Percentiles rank a stretch among this genome's conserved stretches.
phyloP scores from a whole-genome alignment of 2,329 filamentous ascomycete genomes.

The Verticillium zaregamsianum region DNA sequence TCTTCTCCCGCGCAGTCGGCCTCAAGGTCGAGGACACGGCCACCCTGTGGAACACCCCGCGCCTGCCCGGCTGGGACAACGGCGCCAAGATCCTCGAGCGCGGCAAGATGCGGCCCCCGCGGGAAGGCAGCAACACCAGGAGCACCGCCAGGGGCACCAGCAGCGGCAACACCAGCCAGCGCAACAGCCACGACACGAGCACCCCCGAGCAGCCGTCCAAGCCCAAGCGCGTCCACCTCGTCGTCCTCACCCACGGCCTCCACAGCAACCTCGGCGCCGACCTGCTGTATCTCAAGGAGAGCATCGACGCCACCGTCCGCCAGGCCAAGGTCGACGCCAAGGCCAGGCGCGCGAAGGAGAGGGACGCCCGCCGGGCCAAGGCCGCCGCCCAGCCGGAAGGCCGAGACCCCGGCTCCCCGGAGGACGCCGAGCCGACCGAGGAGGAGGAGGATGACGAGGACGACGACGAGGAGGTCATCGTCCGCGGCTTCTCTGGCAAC shows the following conservation, averaged over 20 bases:
- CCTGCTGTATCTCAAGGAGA: constrained; percentile 96
- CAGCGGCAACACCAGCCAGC: too few species aligned
- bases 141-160: constrained; percentile 4
- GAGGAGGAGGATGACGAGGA: constrained; percentile 37
- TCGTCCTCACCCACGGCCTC: constrained; percentile 87
- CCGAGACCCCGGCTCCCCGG: constrained; percentile 10
- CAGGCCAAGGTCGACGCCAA: constrained; percentile 69
- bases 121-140: constrained; percentile 25
- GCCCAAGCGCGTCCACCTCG: constrained; percentile 80
- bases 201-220: constrained; percentile 28
- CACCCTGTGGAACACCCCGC: constrained; percentile 88
- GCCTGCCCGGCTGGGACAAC: constrained; percentile 62
- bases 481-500: constrained; percentile 86
- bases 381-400: constrained; percentile 3
- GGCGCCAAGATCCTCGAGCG: constrained; percentile 29
- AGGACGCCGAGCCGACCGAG: constrained; percentile 9
- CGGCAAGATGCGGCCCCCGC: constrained; percentile 12
- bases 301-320: constrained; percentile 79
- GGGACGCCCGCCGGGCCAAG: constrained; percentile 25
- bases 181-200: neutral
- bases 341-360: constrained; percentile 50
- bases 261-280: constrained; percentile 95
- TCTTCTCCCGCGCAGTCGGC: constrained; percentile 78
- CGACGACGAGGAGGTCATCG: constrained; percentile 80
- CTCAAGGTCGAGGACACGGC: constrained; percentile 84